Conservation (phyloP, 257 asterid species). For the Solanum bukasovii region DNA sequence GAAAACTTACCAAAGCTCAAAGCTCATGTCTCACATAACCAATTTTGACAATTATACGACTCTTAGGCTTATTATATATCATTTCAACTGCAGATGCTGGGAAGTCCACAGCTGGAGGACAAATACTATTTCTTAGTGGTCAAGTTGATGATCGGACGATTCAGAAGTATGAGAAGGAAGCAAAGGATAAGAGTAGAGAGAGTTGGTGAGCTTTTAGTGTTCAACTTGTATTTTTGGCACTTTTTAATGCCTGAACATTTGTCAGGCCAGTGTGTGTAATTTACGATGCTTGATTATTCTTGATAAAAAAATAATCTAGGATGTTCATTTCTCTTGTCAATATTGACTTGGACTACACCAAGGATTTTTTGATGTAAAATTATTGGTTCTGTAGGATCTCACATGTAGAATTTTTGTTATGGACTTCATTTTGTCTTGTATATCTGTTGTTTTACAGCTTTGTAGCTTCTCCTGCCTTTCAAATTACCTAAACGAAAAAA, state of each 20-base stretch:
- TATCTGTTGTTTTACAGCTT: background rate
- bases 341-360: background rate
- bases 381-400: background rate
- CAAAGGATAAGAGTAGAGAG: conserved; percentile 93
- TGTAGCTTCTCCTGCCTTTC: background rate
- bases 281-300: background rate
- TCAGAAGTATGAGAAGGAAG: conserved; percentile 96
- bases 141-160: conserved; percentile 96
- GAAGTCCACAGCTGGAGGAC: conserved; percentile 95
- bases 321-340: background rate
- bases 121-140: conserved; percentile 82
- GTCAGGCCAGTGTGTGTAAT: background rate
- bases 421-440: background rate
- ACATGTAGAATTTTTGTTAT: background rate
- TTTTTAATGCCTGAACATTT: background rate
- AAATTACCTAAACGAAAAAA: background rate
- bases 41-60: background rate
- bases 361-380: background rate
- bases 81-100: conserved; percentile 75
- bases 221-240: background rate
- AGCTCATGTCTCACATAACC: background rate
- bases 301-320: background rate
- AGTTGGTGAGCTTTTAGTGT: conserved; percentile 57
- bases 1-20: background rate
- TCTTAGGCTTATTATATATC: background rate